Conservation (phyloP, 139 green algal genomes). For the Coccomyxa sp. region DNA sequence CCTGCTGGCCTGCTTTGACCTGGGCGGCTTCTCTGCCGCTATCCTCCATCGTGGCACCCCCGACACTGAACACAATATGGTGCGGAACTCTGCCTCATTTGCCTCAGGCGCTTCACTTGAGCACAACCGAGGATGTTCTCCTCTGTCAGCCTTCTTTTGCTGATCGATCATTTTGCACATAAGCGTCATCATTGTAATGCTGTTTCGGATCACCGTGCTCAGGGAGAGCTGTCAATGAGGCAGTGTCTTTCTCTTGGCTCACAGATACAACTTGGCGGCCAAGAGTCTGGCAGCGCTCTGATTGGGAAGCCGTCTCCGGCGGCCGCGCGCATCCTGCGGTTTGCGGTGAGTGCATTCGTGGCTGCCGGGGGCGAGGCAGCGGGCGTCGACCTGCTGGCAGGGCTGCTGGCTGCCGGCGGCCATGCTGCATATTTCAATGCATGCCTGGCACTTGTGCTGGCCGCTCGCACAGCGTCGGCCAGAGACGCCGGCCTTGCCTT, state of each 20-base stretch:
- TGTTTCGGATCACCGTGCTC: no score
- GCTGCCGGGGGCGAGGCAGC: constrained; percentile 15
- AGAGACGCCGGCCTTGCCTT: constrained; percentile 10
- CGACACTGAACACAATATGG: no score
- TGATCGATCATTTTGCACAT: no score
- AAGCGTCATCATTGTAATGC: no score
- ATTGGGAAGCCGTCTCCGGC: not conserved
- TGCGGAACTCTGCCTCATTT: no score
- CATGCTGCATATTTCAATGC: not conserved
- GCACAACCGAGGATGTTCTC: no score
- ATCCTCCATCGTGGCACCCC: not conserved
- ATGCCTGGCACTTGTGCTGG: not conserved
- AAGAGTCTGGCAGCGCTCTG: no score
- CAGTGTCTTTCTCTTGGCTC: no score
- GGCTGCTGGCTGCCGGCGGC: not conserved
- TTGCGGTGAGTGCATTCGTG: constrained; percentile 24
- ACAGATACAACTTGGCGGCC: no score
- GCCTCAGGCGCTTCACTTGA: no score
- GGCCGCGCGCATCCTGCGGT: not conserved
- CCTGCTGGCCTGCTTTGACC: constrained; percentile 13
- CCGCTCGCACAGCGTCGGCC: not conserved
- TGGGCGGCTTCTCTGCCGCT: not conserved
- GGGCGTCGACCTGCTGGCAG: not conserved
- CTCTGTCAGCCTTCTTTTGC: no score
- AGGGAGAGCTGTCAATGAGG: no score